These are phyloP conservation scores for Apiosordaria backusii DNA, from an alignment of 495 filamentous ascomycete species.

Conservation along the genomic window DNA sequence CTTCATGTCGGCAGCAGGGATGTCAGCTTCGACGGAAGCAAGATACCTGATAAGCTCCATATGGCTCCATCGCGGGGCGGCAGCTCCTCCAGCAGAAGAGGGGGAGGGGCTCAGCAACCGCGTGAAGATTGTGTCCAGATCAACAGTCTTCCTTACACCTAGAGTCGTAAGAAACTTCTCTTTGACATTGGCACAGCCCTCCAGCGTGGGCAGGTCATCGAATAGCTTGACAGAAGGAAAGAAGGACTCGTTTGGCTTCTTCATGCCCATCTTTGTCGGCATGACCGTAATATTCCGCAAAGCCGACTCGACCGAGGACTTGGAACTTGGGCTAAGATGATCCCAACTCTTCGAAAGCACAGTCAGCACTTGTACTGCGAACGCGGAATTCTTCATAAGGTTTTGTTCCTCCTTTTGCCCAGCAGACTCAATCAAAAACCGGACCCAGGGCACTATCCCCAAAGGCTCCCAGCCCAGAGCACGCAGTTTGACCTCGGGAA, in stretches of 20 bases:
- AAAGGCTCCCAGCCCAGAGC: conserved; percentile 80
- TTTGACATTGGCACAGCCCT: conserved; percentile 70
- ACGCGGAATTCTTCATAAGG: conserved; percentile 64
- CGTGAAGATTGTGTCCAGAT: conserved; percentile 88
- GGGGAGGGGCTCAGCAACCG: conserved; percentile 60
- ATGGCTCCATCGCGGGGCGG: conserved; percentile 75
- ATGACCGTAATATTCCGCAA: conserved; percentile 70
- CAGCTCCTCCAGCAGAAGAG: conserved; percentile 36
- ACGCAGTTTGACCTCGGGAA: conserved; percentile 61
- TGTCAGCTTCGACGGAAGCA: conserved; percentile 82
- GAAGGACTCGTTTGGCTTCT: conserved; percentile 79
- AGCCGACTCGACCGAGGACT: conserved; percentile 57
- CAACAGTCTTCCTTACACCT: conserved; percentile 83
- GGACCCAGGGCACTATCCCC: conserved; percentile 76
- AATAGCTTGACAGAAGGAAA: conserved; percentile 92
- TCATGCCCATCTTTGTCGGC: conserved; percentile 90
- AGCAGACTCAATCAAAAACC: conserved; percentile 66
- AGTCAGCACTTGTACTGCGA: conserved; percentile 72
- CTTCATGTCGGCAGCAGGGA: conserved; percentile 77
- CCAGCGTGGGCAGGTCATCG: conserved; percentile 81
- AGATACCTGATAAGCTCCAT: conserved; percentile 93
- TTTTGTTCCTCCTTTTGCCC: conserved; percentile 37
- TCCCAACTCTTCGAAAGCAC: conserved; percentile 90
- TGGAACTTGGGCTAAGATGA: conserved; percentile 58
- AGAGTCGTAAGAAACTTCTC: conserved; percentile 81